Conservation (phyloP, 2,329 filamentous ascomycete genomes). For the Colletotrichum cereale region DNA sequence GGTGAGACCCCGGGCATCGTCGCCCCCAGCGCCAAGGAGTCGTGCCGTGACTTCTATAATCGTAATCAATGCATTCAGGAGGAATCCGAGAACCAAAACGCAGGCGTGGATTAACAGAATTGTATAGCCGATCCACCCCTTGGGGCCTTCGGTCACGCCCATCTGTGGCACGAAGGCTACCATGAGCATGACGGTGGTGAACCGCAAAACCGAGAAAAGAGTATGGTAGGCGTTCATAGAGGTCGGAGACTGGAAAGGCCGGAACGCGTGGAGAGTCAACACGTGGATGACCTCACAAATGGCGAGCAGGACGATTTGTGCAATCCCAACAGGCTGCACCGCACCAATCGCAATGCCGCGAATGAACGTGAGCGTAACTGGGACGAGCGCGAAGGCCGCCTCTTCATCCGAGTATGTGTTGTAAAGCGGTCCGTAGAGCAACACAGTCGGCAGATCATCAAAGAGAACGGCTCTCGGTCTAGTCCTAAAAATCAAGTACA, state of each 20-base stretch:
- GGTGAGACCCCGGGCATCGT: constrained; percentile 76
- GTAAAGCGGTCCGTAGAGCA: constrained; percentile 93
- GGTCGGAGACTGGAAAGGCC: constrained; percentile 89
- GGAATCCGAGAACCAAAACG: constrained; percentile 91
- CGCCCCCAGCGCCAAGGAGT: constrained; percentile 84
- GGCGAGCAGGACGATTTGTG: constrained; percentile 90
- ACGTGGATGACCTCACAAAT: constrained; percentile 95
- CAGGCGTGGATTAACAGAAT: constrained; percentile 88
- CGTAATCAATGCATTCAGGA: constrained; percentile 91
- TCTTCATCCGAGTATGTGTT: constrained; percentile 98
- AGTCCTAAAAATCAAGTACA: constrained; percentile 83
- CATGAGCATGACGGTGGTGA: constrained; percentile 81
- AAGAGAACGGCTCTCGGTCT: constrained; percentile 89
- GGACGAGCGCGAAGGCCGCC: constrained; percentile 89
- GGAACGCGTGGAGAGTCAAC: constrained; percentile 88
- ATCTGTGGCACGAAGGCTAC: constrained; percentile 88
- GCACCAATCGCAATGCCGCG: constrained; percentile 93
- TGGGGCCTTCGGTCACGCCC: constrained; percentile 80
- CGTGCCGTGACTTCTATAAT: constrained; percentile 89
- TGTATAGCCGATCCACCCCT: constrained; percentile 95
- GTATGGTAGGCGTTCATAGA: constrained; percentile 98
- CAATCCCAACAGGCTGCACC: constrained; percentile 91
- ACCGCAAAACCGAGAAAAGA: constrained; percentile 82
- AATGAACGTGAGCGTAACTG: constrained; percentile 85
- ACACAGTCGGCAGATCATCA: constrained; percentile 89